Percentiles rank a stretch among this genome's conserved stretches.
phyloP scores from a whole-genome alignment of 2,329 filamentous ascomycete genomes.

The Exophiala sp. region DNA sequence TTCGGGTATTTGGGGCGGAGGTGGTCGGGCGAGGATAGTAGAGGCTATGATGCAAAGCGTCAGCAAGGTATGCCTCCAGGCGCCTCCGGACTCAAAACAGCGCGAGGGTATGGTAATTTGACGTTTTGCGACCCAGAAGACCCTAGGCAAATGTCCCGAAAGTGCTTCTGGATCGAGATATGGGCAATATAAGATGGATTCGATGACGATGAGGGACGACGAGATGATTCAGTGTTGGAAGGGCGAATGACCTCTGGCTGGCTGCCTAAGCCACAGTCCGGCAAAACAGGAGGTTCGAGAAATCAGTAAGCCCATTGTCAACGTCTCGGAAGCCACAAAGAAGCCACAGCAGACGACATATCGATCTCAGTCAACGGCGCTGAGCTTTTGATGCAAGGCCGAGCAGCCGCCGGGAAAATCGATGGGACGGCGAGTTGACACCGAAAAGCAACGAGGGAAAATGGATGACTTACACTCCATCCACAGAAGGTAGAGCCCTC shows the following conservation, averaged over 20 bases:
- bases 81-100: constrained; percentile 5
- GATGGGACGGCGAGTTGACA: background rate
- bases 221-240: constrained; percentile 19
- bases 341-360: constrained; percentile 1
- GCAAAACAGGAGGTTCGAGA: constrained; percentile 2
- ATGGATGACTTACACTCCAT: constrained; percentile 23
- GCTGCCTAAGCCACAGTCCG: background rate
- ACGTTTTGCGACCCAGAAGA: constrained; percentile 20
- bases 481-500: constrained; percentile 14
- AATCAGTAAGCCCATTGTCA: background rate
- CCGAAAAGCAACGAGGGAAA: background rate
- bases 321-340: background rate
- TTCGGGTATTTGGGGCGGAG: constrained; percentile 19
- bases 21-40: constrained; percentile 18
- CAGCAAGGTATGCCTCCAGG: constrained; percentile 26
- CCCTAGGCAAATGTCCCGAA: constrained; percentile 1
- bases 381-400: constrained; percentile 10
- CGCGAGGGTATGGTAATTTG: constrained; percentile 8
- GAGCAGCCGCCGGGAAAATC: constrained; percentile 19
- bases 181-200: constrained; percentile 23
- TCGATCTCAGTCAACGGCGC: background rate
- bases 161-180: constrained; percentile 16
- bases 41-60: constrained; percentile 26
- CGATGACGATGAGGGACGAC: constrained; percentile 21
- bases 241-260: constrained; percentile 5